Evolutionary conservation across 805 yeast species (phyloP), one percentile per base, ranked within the genome.

Genomic region (Wickerhamiella vanderwaltii): DNA sequence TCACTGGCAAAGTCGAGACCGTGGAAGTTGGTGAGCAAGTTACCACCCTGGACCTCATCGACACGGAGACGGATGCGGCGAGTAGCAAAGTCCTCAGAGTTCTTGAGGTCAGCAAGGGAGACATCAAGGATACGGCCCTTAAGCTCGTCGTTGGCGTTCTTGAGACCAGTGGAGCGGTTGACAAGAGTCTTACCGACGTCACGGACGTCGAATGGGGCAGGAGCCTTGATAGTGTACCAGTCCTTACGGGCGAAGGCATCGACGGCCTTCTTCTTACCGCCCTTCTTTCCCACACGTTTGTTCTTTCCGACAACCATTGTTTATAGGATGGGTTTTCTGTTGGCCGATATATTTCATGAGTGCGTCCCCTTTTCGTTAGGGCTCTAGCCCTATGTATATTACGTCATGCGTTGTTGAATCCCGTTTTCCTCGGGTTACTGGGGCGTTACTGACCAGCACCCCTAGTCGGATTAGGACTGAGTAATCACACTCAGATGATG

Each of bases 171-270:
- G 50, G 95, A 82, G 69, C 84, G 88, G 94, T 88, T 88, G 69
- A 88, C 93, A 63, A 88, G 75, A 60, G 97, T 88, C 79, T 88
- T 87, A 71, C 97, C 97, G 65, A 86, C 96, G 63, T 83, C 84
- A 74, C 95, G 87, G 82, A 84, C 85, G 72, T 87, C 96, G 64
- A 87, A 88, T 61, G 95, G 86, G 62, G 96, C 79, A 65, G 97
- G 97, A 56, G 97, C 97, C 76, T 87, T 86, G 73, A 87, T 84
- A 70, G 83, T 94, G 70, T 74, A 87, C 97, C 97, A 88, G 63
- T 87, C 97, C 75, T 88, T 88, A 72, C 87, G 86, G 79, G 95
- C 76, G 91, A 88, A 88, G 66, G 97, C 97, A 77, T 88, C 98
- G 59, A 86, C 94, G 66, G 83, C 91, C 80, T 80, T 88, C 94